Conservation (phyloP, 257 asterid species). For the Rauvolfia tetraphylla region DNA sequence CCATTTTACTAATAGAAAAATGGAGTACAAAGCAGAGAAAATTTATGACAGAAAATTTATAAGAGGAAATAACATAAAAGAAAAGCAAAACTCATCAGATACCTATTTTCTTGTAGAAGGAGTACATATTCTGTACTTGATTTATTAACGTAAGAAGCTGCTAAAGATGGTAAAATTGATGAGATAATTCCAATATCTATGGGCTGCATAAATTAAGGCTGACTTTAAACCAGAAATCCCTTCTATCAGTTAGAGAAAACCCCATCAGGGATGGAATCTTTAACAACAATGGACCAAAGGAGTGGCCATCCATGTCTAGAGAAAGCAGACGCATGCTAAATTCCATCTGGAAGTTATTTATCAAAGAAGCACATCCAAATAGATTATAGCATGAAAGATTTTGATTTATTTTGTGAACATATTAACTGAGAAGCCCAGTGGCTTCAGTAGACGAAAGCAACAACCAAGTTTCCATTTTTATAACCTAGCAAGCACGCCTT, state of each 20-base stretch:
- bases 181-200: background rate
- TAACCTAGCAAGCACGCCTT: background rate
- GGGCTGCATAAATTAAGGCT: background rate
- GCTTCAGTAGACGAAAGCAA: background rate
- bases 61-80: no score
- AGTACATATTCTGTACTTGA: background rate
- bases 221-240: background rate
- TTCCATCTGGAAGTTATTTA: background rate
- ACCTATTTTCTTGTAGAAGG: background rate
- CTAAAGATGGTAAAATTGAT: background rate
- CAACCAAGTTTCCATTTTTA: no score
- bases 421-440: background rate
- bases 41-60: no score
- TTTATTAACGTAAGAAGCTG: background rate
- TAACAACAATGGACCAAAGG: background rate
- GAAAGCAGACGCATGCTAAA: background rate
- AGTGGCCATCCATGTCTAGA: background rate
- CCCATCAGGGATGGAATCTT: background rate
- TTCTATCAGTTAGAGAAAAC: no score
- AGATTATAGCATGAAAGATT: background rate
- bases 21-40: no score
- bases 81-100: background rate
- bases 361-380: background rate
- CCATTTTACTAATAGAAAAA: background rate
- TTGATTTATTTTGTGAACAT: no score